Conservation (phyloP, 805 yeast species). For the Saturnispora sekii region DNA sequence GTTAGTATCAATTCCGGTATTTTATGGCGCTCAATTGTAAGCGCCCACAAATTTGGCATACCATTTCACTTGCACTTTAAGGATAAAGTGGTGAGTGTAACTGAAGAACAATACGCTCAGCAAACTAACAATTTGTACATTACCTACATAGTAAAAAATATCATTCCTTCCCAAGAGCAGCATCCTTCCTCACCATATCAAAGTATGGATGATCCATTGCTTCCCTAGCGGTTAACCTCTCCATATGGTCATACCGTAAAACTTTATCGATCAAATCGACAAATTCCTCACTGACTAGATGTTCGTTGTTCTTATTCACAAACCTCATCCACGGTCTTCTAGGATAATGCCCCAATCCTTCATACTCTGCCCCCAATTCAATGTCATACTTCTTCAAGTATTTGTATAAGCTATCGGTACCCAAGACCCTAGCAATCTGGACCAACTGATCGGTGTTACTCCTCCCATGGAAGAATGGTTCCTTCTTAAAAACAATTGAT, state of each 20-base stretch:
- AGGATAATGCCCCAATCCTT: constrained; percentile 64
- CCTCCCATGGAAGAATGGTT: constrained; percentile 87
- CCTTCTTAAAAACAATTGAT: constrained; percentile 80
- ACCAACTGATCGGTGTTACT: constrained; percentile 87
- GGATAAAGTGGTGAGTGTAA: background rate
- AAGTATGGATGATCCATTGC: constrained; percentile 64
- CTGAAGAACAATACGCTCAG: background rate
- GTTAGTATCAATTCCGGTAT: constrained; percentile 1
- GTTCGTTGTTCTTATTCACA: constrained; percentile 58
- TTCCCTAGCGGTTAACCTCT: constrained; percentile 79
- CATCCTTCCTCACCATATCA: constrained; percentile 20
- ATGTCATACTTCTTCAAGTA: constrained; percentile 68
- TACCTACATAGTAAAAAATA: background rate
- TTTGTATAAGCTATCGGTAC: constrained; percentile 66
- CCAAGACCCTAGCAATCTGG: constrained; percentile 79
- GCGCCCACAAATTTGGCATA: background rate
- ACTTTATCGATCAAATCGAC: constrained; percentile 74
- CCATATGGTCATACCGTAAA: constrained; percentile 79
- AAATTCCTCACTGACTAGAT: constrained; percentile 59
- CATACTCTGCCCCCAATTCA: constrained; percentile 63
- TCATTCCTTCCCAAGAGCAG: background rate
- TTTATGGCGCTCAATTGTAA: background rate
- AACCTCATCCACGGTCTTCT: constrained; percentile 83
- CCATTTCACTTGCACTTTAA: constrained; percentile 1
- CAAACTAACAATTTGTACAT: background rate